phyloP scores from a whole-genome alignment of 352 stramenopile species.

The Phytophthora macrochlamydospora region DNA sequence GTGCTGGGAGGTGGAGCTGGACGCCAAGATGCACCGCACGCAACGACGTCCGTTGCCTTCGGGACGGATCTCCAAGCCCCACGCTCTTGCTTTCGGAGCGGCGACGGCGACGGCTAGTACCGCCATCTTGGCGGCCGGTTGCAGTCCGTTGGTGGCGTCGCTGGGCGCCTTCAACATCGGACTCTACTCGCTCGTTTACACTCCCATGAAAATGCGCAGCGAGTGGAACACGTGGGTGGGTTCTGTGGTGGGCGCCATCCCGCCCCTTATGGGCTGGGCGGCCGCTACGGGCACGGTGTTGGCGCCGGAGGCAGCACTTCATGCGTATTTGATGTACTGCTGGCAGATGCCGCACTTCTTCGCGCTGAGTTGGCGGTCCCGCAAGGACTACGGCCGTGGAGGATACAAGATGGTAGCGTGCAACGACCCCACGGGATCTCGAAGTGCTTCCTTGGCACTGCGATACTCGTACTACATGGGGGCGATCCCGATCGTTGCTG shows the following conservation, averaged over 20 bases:
- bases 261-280: constrained; percentile 98
- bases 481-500: constrained; percentile 93
- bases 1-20: constrained; percentile 95
- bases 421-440: constrained; percentile 91
- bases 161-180: constrained; percentile 98
- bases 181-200: constrained; percentile 99
- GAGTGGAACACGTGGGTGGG: constrained; percentile 99
- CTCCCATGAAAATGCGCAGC: constrained; percentile 96
- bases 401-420: constrained; percentile 97
- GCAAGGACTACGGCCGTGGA: constrained; percentile 90
- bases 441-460: constrained; percentile 92
- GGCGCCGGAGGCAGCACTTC: constrained; percentile 72
- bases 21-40: constrained; percentile 98
- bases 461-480: constrained; percentile 96
- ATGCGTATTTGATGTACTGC: constrained; percentile 93
- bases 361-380: constrained; percentile 96
- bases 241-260: constrained; percentile 98
- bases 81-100: constrained; percentile 86
- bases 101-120: constrained; percentile 90
- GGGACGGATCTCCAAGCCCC: constrained; percentile 72
- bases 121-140: constrained; percentile 89
- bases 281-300: constrained; percentile 91
- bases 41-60: constrained; percentile 93
- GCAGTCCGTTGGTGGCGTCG: constrained; percentile 94
- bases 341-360: constrained; percentile 99